Percentiles rank a stretch among this genome's conserved stretches.
Evolutionary conservation across 1,284 basidiomycete genomes (phyloP).

Genomic region (Chalciporus piperatoides): DNA sequence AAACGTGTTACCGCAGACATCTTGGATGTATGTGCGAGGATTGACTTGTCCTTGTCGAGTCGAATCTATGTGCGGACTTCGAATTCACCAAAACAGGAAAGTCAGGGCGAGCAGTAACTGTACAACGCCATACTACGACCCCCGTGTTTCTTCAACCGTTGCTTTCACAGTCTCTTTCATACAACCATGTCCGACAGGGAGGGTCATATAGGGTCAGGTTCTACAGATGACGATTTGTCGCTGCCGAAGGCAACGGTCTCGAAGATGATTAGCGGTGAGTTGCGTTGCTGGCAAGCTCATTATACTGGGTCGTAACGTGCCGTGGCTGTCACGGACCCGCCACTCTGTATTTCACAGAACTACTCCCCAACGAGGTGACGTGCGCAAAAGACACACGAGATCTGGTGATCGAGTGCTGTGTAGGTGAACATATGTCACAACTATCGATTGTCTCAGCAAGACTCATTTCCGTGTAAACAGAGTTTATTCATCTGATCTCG

Average conservation of each 20-base stretch:
- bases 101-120: background rate
- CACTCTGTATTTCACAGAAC: constrained; percentile 51
- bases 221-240: constrained; percentile 86
- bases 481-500: constrained; percentile 97
- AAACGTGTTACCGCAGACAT: constrained; percentile 49
- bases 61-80: constrained; percentile 51
- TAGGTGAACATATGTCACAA: constrained; percentile 64
- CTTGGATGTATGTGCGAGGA: constrained; percentile 38
- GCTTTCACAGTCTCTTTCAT: constrained; percentile 6
- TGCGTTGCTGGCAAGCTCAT: background rate
- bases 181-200: constrained; percentile 81
- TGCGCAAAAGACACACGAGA: constrained; percentile 97
- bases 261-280: constrained; percentile 89
- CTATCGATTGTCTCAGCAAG: constrained; percentile 5
- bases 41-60: constrained; percentile 27
- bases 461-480: constrained; percentile 42
- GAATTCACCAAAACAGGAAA: constrained; percentile 33
- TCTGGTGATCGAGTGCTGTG: constrained; percentile 96
- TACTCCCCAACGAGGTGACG: constrained; percentile 85
- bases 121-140: background rate
- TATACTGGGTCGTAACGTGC: background rate
- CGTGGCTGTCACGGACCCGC: constrained; percentile 10
- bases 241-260: constrained; percentile 96
- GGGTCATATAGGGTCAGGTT: constrained; percentile 56
- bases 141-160: background rate